Base-by-base conservation (phyloP, 1,139 yeast species). In the Hansenula sp. region DNA sequence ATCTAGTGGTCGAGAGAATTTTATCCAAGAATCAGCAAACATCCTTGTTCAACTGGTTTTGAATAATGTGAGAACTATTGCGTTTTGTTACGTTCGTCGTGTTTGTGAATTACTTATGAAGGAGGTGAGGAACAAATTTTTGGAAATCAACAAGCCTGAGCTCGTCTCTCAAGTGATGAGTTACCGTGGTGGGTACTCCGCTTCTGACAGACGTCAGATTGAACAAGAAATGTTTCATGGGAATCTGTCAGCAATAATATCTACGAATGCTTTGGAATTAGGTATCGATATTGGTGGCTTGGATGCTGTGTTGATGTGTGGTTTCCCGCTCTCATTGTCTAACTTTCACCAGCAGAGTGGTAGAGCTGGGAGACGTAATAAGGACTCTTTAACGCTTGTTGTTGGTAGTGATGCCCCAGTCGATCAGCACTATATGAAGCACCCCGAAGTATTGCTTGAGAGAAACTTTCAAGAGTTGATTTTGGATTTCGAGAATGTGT, bases 311-410 rank as follows among this genome's bases (percentile, higher is more conserved):
- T 68, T 93, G 2, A 79, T 90, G 63, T 89, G 96, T 56, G 98
- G 98, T 0, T 94, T 93, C 52, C 99, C 99, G 0, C 69, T 80
- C 35, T 86, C 95, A 49, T 76, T 90, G 47, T 84, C 94, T 49
- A 89, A 89, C 50, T 76, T 93, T 58, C 89, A 93, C 54, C 99
- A 93, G 62, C 99, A 93, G 58, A 84, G 94, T 69, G 99, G 99
- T 32, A 74, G 99, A 55, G 97, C 96, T 0, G 99, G 99, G 13
- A 71, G 97, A 60, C 79, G 96, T 46, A 76, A 77, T 40, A 74
- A 74, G 41, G 84, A 82, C 46, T 84, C 97, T 15, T 64, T 93
- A 57, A 93, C 96, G 0, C 66, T 93, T 5, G 80, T 86, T 45
- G 87, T 94, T 13, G 94, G 93, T 0, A 87, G 95, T 24, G 81